Percentiles rank a stretch among this genome's conserved stretches.
Evolutionary conservation across 2,329 filamentous ascomycete genomes (phyloP).

Genomic region (Boeremia exigua): DNA sequence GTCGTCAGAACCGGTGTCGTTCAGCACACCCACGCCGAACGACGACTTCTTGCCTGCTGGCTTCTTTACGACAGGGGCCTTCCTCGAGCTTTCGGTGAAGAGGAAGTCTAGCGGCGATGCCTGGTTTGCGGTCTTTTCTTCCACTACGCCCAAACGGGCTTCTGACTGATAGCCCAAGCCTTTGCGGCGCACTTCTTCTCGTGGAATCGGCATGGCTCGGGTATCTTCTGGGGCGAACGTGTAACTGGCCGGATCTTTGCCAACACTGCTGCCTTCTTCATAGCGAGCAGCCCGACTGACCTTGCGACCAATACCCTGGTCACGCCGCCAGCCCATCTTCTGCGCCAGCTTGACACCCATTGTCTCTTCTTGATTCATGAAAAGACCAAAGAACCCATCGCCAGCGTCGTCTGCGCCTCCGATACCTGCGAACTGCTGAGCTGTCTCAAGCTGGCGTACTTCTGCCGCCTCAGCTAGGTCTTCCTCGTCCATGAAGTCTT

Average conservation of each 20-base stretch:
- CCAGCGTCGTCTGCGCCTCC: slow-evolving; percentile 66
- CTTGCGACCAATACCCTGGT: slow-evolving; percentile 90
- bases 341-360: slow-evolving; percentile 85
- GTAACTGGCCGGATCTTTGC: slow-evolving; percentile 57
- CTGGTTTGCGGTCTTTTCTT: slow-evolving; percentile 29
- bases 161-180: slow-evolving; percentile 73
- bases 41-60: slow-evolving; percentile 67
- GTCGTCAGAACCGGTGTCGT: slow-evolving; percentile 93
- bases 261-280: slow-evolving; percentile 55
- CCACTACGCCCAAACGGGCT: slow-evolving; percentile 54
- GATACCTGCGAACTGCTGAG: slow-evolving; percentile 75
- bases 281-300: slow-evolving; percentile 76
- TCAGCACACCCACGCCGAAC: slow-evolving; percentile 86
- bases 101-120: slow-evolving; percentile 26
- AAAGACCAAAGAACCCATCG: slow-evolving; percentile 71
- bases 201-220: slow-evolving; percentile 68
- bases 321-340: slow-evolving; percentile 95
- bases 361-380: slow-evolving; percentile 76
- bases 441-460: slow-evolving; percentile 74
- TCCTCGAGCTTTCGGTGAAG: slow-evolving; percentile 31
- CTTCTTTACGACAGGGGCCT: slow-evolving; percentile 41
- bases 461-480: slow-evolving; percentile 88
- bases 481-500: slow-evolving; percentile 99
- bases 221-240: slow-evolving; percentile 87
- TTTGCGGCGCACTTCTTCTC: slow-evolving; percentile 69